A percentile compares a stretch with the other conserved stretches of the same genome.
Evolutionary conservation across 768 basidiomycete genomes (phyloP).

Genomic region (Hygrocybe punicea): DNA sequence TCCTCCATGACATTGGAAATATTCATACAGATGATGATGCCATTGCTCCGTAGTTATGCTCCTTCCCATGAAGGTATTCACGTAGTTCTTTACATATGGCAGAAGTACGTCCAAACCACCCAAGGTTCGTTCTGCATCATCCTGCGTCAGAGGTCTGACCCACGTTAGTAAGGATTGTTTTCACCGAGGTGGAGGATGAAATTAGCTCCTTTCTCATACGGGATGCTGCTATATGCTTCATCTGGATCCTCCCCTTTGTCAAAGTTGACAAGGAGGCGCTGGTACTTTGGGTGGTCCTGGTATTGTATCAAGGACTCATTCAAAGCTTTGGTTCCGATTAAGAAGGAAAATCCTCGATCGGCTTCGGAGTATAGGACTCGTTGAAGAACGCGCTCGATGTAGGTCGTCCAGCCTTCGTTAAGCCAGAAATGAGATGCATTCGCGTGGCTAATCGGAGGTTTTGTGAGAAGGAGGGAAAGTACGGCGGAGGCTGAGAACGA

Average conservation of each 20-base stretch:
- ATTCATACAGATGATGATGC: slow-evolving; percentile 74
- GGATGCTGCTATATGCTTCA: slow-evolving; percentile 68
- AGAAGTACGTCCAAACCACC: slow-evolving; percentile 84
- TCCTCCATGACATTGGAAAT: slow-evolving; percentile 57
- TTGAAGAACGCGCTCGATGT: slow-evolving; percentile 79
- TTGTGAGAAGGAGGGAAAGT: background rate
- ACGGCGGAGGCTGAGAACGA: slow-evolving; percentile 13
- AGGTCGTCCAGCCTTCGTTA: slow-evolving; percentile 93
- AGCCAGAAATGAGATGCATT: slow-evolving; percentile 83
- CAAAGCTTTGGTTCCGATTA: slow-evolving; percentile 71
- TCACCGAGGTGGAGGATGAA: slow-evolving; percentile 80
- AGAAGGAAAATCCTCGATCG: slow-evolving; percentile 74
- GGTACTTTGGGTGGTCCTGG: slow-evolving; percentile 63
- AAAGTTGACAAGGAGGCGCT: slow-evolving; percentile 74
- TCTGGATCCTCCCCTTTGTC: slow-evolving; percentile 73
- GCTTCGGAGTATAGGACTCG: slow-evolving; percentile 67
- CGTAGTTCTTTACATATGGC: slow-evolving; percentile 82
- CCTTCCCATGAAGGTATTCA: slow-evolving; percentile 73
- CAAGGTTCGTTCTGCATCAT: slow-evolving; percentile 52
- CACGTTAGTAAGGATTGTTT: slow-evolving; percentile 11
- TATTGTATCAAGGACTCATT: slow-evolving; percentile 67
- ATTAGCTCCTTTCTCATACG: slow-evolving; percentile 89
- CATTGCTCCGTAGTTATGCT: slow-evolving; percentile 83
- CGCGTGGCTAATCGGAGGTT: slow-evolving; percentile 48
- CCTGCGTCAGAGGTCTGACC: slow-evolving; percentile 19